Evolutionary conservation across 192 early-diverging fungal species (phyloP).

Genomic region (Dimargaris xerosporica): DNA sequence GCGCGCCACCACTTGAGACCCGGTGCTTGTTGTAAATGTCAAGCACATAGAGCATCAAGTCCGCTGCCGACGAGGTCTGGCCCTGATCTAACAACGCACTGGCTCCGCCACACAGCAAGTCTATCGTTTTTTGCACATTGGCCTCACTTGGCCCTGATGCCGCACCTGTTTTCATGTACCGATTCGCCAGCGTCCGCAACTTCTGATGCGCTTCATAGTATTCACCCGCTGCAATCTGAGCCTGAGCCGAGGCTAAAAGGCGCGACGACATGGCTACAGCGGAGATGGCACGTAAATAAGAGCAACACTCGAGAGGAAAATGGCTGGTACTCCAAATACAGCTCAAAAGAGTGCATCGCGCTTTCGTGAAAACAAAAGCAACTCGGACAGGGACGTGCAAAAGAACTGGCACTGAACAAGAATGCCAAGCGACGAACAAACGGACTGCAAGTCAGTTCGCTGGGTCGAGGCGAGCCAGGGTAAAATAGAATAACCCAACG

Average conservation of each 20-base stretch:
- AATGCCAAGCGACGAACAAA: too few relatives aligned
- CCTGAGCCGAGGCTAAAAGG: constrained; percentile 2
- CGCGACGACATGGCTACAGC: constrained; percentile 6
- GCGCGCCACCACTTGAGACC: background rate
- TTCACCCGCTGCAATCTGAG: constrained; percentile 5
- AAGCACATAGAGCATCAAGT: background rate
- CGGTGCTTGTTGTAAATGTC: background rate
- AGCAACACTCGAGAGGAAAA: too few relatives aligned
- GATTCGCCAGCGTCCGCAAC: constrained; percentile 5
- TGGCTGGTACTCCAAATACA: too few relatives aligned
- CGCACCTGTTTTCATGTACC: constrained; percentile 10
- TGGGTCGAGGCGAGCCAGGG: too few relatives aligned
- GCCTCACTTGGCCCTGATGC: too few relatives aligned
- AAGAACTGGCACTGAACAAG: too few relatives aligned
- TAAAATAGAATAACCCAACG: too few relatives aligned
- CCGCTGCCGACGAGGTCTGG: constrained; percentile 5
- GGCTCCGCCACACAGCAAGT: background rate
- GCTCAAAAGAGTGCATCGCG: too few relatives aligned
- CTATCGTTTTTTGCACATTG: constrained; percentile 1
- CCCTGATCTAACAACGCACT: background rate
- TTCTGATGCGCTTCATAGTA: constrained; percentile 10
- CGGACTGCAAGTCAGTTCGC: too few relatives aligned
- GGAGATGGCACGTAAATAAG: too few relatives aligned
- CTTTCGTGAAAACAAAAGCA: too few relatives aligned
- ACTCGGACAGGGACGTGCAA: too few relatives aligned